Percentiles rank a stretch among this genome's conserved stretches.
Conservation (phyloP, 2,329 filamentous ascomycete genomes). For the Cadophora gregata region DNA sequence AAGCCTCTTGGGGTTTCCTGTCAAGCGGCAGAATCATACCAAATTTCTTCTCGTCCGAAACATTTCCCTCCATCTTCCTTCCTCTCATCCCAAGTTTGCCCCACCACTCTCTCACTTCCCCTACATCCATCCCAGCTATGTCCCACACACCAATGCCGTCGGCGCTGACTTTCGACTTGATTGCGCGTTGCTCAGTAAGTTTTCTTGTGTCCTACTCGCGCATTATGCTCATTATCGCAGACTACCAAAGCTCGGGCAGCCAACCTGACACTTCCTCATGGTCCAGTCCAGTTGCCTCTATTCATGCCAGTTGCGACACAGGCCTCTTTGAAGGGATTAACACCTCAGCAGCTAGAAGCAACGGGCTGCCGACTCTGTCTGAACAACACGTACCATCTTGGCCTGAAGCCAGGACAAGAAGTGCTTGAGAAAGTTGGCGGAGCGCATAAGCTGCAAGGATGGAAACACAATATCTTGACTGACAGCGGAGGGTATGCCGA, state of each 20-base stretch:
- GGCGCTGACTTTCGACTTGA: constrained; percentile 78
- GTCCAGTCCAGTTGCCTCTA: constrained; percentile 84
- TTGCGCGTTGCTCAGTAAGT: constrained; percentile 80
- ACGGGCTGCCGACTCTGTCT: constrained; percentile 89
- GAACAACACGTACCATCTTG: constrained; percentile 98
- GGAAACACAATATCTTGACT: constrained; percentile 94
- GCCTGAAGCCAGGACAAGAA: constrained; percentile 91
- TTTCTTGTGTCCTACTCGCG: constrained; percentile 16
- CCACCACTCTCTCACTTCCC: constrained; percentile 20
- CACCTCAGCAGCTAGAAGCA: constrained; percentile 87
- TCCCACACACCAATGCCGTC: constrained; percentile 52
- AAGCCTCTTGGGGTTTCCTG: constrained; percentile 8
- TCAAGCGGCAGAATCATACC: constrained; percentile 25
- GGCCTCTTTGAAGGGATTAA: constrained; percentile 92
- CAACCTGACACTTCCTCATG: constrained; percentile 86
- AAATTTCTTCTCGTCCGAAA: constrained; percentile 13
- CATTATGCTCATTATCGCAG: constrained; percentile 52
- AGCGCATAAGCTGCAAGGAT: constrained; percentile 92
- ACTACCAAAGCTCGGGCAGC: constrained; percentile 94
- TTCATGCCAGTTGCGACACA: constrained; percentile 99
- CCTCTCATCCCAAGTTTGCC: constrained; percentile 3
- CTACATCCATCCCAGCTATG: constrained; percentile 25
- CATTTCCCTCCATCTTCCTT: constrained; percentile 19
- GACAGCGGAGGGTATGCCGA: constrained; percentile 69
- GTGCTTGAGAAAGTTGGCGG: constrained; percentile 87